Percentiles rank a stretch among this genome's conserved stretches.
Conservation (phyloP, 1,284 basidiomycete species). For the Ustilago xerochloae region DNA sequence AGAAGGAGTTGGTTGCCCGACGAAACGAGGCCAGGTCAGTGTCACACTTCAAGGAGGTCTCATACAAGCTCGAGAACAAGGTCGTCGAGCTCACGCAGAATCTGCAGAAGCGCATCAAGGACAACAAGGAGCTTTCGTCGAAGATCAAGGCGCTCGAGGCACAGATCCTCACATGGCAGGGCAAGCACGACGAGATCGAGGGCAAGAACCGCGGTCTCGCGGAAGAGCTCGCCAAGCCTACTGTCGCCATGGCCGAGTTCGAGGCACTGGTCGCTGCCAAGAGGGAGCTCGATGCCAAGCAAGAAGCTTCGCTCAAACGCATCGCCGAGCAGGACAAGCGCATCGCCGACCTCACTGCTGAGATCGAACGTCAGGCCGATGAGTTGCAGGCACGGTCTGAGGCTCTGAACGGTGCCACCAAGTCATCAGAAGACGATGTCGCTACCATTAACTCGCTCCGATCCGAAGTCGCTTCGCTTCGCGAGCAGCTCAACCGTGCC, state of each 20-base stretch:
- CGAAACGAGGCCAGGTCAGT: conserved; percentile 94
- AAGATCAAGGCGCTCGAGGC: conserved; percentile 83
- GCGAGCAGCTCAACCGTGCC: conserved; percentile 93
- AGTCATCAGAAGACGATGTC: conserved; percentile 76
- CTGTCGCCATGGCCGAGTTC: conserved; percentile 79
- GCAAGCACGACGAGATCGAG: conserved; percentile 90
- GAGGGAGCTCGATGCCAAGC: conserved; percentile 80
- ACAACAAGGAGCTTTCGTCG: conserved; percentile 86
- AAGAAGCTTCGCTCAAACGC: conserved; percentile 81
- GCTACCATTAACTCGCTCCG: conserved; percentile 88
- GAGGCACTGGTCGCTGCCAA: conserved; percentile 83
- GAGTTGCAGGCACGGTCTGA: conserved; percentile 79
- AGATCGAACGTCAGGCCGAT: conserved; percentile 78
- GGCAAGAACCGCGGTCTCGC: conserved; percentile 80
- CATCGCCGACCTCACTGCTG: conserved; percentile 78
- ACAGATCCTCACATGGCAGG: conserved; percentile 84
- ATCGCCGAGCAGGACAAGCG: conserved; percentile 84
- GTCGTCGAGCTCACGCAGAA: conserved; percentile 97
- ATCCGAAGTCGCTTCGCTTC: conserved; percentile 87
- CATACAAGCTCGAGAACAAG: conserved; percentile 98
- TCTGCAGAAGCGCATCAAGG: conserved; percentile 89
- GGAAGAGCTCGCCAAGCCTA: conserved; percentile 77
- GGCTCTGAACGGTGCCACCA: conserved; percentile 57
- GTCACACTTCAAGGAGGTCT: conserved; percentile 98
- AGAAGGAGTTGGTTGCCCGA: conserved; percentile 83